A percentile compares a stretch with the other conserved stretches of the same genome.
Evolutionary conservation across 1,284 basidiomycete genomes (phyloP).

Genomic region (Bondarzewia mesenterica): DNA sequence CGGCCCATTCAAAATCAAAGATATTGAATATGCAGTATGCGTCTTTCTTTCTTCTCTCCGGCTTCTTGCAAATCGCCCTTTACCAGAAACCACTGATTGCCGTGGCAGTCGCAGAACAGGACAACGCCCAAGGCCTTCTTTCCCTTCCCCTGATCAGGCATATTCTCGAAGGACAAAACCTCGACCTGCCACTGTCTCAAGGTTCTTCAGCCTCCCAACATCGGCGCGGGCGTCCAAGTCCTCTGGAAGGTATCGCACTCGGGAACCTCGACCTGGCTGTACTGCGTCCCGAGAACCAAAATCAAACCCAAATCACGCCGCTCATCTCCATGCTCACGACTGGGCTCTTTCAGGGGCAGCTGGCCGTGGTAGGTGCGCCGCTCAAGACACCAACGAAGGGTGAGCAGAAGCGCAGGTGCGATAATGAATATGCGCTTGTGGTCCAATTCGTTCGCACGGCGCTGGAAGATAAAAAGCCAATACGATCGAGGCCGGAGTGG

Average conservation of each 20-base stretch:
- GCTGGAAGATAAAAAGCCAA: neutral
- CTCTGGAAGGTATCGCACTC: conserved; percentile 3
- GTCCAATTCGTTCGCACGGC: neutral
- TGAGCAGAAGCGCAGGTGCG: neutral
- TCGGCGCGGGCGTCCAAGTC: neutral
- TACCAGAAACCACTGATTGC: conserved; percentile 6
- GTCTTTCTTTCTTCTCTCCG: neutral
- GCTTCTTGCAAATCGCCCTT: neutral
- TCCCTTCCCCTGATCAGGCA: conserved; percentile 4
- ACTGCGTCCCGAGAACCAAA: conserved; percentile 44
- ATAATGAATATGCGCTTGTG: neutral
- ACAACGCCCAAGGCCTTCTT: conserved; percentile 2
- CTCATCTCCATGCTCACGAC: conserved; percentile 41
- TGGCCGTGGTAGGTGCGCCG: conserved; percentile 39
- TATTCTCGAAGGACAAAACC: conserved; percentile 1
- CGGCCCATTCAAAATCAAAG: neutral
- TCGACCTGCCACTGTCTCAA: neutral
- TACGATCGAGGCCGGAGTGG: neutral
- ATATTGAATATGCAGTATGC: conserved; percentile 14
- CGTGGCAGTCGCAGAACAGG: conserved; percentile 4
- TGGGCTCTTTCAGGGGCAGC: conserved; percentile 40
- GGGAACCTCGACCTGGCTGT: conserved; percentile 47
- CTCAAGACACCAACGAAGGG: neutral
- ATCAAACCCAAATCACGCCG: conserved; percentile 51
- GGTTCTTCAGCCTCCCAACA: neutral